Conservation (phyloP, 345 rosid species). For the Moricandia arvensis region DNA sequence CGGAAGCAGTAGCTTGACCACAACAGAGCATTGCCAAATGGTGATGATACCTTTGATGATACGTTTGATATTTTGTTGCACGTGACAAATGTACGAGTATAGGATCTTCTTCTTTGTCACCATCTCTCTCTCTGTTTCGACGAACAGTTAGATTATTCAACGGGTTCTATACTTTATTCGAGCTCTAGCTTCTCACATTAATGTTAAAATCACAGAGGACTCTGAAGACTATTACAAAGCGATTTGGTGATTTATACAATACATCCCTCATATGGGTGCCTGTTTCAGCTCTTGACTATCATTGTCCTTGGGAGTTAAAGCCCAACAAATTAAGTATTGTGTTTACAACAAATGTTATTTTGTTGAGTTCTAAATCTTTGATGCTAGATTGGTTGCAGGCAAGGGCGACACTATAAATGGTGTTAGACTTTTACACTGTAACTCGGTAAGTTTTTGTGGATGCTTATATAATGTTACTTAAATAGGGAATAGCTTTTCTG, state of each 20-base stretch:
- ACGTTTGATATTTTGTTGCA: no score
- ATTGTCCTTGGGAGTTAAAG: constrained; percentile 84
- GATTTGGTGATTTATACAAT: constrained; percentile 76
- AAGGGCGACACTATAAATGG: constrained; percentile 96
- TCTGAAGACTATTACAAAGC: constrained; percentile 85
- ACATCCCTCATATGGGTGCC: constrained; percentile 96
- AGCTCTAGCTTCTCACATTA: neutral
- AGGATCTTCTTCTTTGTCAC: neutral
- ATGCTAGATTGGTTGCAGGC: constrained; percentile 46
- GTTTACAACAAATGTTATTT: neutral
- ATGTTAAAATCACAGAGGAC: constrained; percentile 59
- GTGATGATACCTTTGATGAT: no score
- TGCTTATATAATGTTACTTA: constrained; percentile 9
- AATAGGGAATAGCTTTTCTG: neutral
- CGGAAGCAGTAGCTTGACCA: no score
- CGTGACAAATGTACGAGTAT: neutral
- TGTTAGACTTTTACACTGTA: constrained; percentile 94
- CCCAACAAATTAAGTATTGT: constrained; percentile 74
- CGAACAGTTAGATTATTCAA: neutral
- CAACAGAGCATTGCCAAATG: no score
- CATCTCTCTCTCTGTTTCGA: neutral
- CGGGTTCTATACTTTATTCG: neutral
- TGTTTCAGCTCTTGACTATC: constrained; percentile 94
- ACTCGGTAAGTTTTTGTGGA: constrained; percentile 49
- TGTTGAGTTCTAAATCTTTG: neutral